Base-by-base conservation (phyloP, 2,329 filamentous ascomycete genomes). In the Pseudocercospora vitis region DNA sequence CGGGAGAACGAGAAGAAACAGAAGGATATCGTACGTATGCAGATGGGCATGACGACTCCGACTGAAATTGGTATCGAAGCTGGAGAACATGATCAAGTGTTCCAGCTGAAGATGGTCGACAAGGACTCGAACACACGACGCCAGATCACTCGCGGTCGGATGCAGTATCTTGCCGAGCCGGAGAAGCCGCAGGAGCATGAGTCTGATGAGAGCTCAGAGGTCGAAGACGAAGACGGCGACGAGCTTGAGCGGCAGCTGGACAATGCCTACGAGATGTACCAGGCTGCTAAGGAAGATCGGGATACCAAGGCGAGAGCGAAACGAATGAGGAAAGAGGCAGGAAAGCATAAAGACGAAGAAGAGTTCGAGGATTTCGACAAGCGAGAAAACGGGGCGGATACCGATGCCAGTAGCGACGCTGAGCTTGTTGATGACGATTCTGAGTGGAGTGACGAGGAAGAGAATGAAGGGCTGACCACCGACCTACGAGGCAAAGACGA, bases 21-120 rank as follows among this genome's bases (percentile, higher is more conserved):
- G 63, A 94, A 89, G 63, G 94, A 97, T 61, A 90, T 97, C 56
- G 80, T 95, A n/a, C 85, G 94, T 28, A 87, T 99, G 87, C 94
- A 99, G 72, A 84, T 99, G 77, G 87, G 96, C 74, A 99, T 99
- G 94, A 87, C 86, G 2, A 88, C 91, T 0, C 94, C 94, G 6
- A 94, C 90, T 79, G 94, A 99, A 60, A 96, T 99, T 59, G 94
- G 94, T 66, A 82, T 95, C 75, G 94, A 70, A 33, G 67, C 68
- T 52, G 64, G 58, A 19, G 68, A 90, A 94, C 72, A 82, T 46
- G 68, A 90, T 40, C 79, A 88, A 23, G 94, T 96, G 78, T 99
- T 99, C 70, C 84, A 84, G 2, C 79, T 97, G 42, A 95, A 91
- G 71, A 76, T 84, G 7, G 81, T 95, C 39, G 89, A 96, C 68